Percentiles rank a stretch among this genome's conserved stretches.
phyloP scores from a whole-genome alignment of 768 basidiomycete species.

The Candolleomyces efflorescens region DNA sequence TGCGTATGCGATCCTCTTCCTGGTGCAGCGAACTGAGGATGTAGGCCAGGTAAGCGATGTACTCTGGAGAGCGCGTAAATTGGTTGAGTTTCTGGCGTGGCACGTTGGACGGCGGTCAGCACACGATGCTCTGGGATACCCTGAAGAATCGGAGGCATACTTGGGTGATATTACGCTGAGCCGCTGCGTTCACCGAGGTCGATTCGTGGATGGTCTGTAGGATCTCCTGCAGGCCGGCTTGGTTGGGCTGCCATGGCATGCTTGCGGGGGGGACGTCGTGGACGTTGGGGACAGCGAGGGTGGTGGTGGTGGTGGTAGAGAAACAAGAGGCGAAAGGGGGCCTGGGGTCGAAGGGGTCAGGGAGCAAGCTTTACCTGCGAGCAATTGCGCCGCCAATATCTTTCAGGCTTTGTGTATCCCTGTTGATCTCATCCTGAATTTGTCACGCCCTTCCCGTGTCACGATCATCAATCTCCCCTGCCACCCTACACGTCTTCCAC shows the following conservation, averaged over 20 bases:
- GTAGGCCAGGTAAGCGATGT: constrained; percentile 93
- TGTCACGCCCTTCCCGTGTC: constrained; percentile 11
- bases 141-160: constrained; percentile 37
- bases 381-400: constrained; percentile 23
- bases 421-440: constrained; percentile 11
- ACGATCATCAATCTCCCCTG: not conserved
- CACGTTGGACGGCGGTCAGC: constrained; percentile 12
- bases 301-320: constrained; percentile 19
- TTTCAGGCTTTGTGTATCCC: constrained; percentile 23
- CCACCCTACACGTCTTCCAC: not conserved
- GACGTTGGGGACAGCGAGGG: constrained; percentile 14
- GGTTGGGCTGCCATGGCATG: constrained; percentile 84
- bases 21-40: constrained; percentile 77
- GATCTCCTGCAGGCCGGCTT: constrained; percentile 86
- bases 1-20: constrained; percentile 90
- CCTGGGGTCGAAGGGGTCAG: constrained; percentile 11
- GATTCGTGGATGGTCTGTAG: constrained; percentile 89
- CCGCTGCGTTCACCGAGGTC: constrained; percentile 68
- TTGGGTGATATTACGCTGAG: constrained; percentile 80
- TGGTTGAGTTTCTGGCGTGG: constrained; percentile 74
- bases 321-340: constrained; percentile 12
- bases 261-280: constrained; percentile 33
- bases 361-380: constrained; percentile 4
- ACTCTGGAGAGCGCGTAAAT: constrained; percentile 87
- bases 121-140: constrained; percentile 12